These are phyloP conservation scores for Nymphaea thermarum DNA, from an alignment of 164 flowering plant species.

Conservation along the genomic window DNA sequence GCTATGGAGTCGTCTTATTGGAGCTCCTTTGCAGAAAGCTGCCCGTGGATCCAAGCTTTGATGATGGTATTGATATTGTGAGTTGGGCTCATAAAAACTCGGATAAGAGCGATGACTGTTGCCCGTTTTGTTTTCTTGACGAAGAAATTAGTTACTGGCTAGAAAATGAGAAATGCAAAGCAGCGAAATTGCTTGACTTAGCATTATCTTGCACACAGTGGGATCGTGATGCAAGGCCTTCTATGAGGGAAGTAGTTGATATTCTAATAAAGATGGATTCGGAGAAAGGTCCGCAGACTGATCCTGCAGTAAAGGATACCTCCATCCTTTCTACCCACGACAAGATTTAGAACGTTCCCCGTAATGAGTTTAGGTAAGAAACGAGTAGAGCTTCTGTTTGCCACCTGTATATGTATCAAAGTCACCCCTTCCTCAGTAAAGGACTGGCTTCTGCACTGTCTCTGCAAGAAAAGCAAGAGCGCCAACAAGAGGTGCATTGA, in stretches of 20 bases:
- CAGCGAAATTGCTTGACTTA: constrained; percentile 13
- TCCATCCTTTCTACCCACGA: background rate
- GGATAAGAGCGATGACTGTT: constrained; percentile 4
- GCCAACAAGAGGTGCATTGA: constrained; percentile 93
- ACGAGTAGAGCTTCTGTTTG: background rate
- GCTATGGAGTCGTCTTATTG: constrained; percentile 22
- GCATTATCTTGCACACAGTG: constrained; percentile 20
- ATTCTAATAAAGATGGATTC: background rate
- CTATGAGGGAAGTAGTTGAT: constrained; percentile 15
- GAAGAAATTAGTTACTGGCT: constrained; percentile 10
- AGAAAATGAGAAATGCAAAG: constrained; percentile 14
- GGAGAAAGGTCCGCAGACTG: background rate
- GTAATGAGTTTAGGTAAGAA: background rate
- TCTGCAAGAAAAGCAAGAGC: constrained; percentile 62
- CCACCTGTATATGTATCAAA: background rate
- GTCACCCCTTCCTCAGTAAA: background rate
- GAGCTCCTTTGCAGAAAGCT: constrained; percentile 26
- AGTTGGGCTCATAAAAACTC: constrained; percentile 15
- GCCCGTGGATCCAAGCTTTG: constrained; percentile 23
- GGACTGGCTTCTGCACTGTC: constrained; percentile 5
- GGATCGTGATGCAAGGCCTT: constrained; percentile 12
- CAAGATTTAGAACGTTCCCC: background rate
- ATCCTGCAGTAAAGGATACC: background rate
- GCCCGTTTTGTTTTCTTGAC: constrained; percentile 3
- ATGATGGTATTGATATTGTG: constrained; percentile 20